Evolutionary conservation across 2,329 filamentous ascomycete genomes (phyloP), one percentile per base, ranked within the genome.

Genomic region (Aspergillus texensis): DNA sequence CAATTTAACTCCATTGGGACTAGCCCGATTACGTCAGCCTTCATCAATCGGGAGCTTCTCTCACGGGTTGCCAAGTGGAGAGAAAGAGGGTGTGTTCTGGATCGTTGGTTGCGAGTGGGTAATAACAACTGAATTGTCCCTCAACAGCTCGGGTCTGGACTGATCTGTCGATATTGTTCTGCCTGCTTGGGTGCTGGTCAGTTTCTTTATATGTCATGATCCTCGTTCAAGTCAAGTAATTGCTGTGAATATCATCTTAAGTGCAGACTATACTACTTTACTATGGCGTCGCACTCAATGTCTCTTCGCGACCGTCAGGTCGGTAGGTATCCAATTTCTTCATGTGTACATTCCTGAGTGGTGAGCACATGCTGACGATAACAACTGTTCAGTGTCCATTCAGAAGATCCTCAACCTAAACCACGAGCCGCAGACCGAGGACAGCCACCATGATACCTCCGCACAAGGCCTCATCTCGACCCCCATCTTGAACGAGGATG

Each of bases 391-490:
- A 96, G 94, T 91, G 57, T 94, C 94, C 21, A 93, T 99, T 74
- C 93, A 96, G 83, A 94, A 93, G 80, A 93, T 99, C 73, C 88
- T 99, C 70, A 98, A 97, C 78, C 84, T 99, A 70, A 99, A 99
- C 80, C 90, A 95, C 74, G 85, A 87, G 43, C 77, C 80, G 65
- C 85, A 81, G 74, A 78, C 79, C 59, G 72, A 85, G 63, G 85
- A 85, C 69, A 84, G 87, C 62, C 81, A 85, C 57, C 86, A 91
- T 64, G 91, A 93, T 62, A 77, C 84, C 45, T 82, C 86, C 61
- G 74, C 79, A 36, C 89, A 89, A 73, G 89, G 88, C 57, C 79
- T 90, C 11, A 81, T 90, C 61, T 85, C 89, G 60, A 89, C 89
- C n/a, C 90, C 92, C 19, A 91, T 97, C 59, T 82, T 97, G 65